phyloP scores from a whole-genome alignment of 2,329 filamentous ascomycete genomes.

The Rhynchosporium agropyri region DNA sequence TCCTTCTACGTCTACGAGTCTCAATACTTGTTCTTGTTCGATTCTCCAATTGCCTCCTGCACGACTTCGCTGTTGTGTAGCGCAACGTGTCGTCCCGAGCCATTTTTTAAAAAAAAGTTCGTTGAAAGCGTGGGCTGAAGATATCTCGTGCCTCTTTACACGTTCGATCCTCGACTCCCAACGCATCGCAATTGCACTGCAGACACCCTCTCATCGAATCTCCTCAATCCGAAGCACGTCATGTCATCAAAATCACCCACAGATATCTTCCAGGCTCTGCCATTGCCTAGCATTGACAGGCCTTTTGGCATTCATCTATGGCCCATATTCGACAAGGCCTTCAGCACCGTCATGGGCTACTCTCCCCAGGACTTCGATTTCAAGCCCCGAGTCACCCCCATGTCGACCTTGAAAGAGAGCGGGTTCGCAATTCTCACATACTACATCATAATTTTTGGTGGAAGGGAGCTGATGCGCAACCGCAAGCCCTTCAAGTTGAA shows the following conservation, averaged over 20 bases:
- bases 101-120: conserved; percentile 15
- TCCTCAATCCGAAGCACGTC: conserved; percentile 17
- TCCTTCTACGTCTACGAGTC: conserved; percentile 45
- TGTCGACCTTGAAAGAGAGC: conserved; percentile 87
- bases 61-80: conserved; percentile 22
- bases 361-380: conserved; percentile 86
- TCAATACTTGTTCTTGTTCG: conserved; percentile 20
- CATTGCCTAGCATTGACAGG: conserved; percentile 81
- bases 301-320: conserved; percentile 91
- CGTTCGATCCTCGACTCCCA: conserved; percentile 11
- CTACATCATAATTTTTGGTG: conserved; percentile 92
- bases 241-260: conserved; percentile 26
- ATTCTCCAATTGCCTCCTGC: conserved; percentile 31
- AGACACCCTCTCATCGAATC: conserved; percentile 17
- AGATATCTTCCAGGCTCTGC: conserved; percentile 52
- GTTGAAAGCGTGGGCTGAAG: conserved; percentile 20
- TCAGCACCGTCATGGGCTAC: conserved; percentile 76
- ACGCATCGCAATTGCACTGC: conserved; percentile 22
- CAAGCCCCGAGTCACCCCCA: conserved; percentile 76
- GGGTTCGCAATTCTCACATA: conserved; percentile 81
- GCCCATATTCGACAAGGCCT: conserved; percentile 92
- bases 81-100: conserved; percentile 27
- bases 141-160: conserved; percentile 21
- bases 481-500: conserved; percentile 85
- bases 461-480: conserved; percentile 88